Evolutionary conservation across 352 stramenopile genomes (phyloP), one percentile per base, ranked within the genome.

Genomic region (Globisporangium takayamanum): DNA sequence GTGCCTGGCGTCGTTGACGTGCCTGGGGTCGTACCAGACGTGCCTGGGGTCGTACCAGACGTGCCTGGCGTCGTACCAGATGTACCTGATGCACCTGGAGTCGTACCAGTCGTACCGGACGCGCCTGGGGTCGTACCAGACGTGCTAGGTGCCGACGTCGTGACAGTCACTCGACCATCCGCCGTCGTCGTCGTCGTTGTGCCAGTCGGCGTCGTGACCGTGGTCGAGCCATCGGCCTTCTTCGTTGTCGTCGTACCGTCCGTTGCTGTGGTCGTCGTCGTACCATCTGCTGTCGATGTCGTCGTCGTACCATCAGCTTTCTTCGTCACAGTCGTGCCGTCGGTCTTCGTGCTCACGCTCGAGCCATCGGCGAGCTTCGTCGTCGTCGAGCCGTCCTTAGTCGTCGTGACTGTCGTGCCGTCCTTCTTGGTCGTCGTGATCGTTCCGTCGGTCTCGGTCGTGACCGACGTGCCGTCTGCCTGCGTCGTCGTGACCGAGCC

Each of bases 401-500:
- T 55, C 16, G 45, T 55, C 22, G 37, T 55, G 22, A 64, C 26
- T 8, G 47, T 54, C 5, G 41, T 48, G 50, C 57, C 53, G 44
- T 60, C 49, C 14, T 45, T 14, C 37, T 66, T 54, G 4, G 37
- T 26, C 26, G 53, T 62, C 41, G 46, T 66, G n/a, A 28, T 62
- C 16, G 54, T 51, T 5, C 55, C 53, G 36, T 62, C 51, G 30
- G 36, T 49, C 42, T 51, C 50, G 5, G 50, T 57, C 28, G 57
- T 63, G 2, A 63, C 42, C 15, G n/a, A 36, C 2, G 47, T 66
- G 44, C 59, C 51, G 8, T 63, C 57, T 1, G 33, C 51, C 16
- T 53, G 39, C 3, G 62, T 59, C 18, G 51, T 57, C 10, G 64
- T 70, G 16, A 62, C 58, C 10, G 56, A 62, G 1, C 50, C 45